Evolutionary conservation across 2,329 filamentous ascomycete species (phyloP).

Genomic region (Aureobasidium sp.): DNA sequence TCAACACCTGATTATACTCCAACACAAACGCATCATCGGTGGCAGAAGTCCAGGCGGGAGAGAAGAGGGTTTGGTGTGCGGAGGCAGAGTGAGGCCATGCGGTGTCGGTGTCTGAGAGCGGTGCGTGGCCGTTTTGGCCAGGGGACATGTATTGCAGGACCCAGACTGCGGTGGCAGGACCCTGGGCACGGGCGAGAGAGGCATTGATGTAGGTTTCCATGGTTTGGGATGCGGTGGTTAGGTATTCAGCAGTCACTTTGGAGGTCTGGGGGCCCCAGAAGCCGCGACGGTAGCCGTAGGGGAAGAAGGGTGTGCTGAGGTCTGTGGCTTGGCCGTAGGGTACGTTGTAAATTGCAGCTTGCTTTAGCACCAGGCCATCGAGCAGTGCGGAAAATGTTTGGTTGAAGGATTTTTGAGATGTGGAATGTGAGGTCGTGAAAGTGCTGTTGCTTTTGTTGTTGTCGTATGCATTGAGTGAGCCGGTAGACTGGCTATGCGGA

Average conservation of each 20-base stretch:
- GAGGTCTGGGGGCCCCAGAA: slow-evolving; percentile 16
- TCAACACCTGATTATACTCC: background rate
- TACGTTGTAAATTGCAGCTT: background rate
- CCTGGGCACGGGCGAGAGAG: slow-evolving; percentile 4
- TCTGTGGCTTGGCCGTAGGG: slow-evolving; percentile 9
- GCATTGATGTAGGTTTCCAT: slow-evolving; percentile 14
- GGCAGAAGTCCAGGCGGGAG: slow-evolving; percentile 11
- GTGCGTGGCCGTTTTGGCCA: slow-evolving; percentile 12
- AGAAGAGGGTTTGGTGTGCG: slow-evolving; percentile 17
- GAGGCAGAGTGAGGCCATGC: slow-evolving; percentile 15
- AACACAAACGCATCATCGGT: slow-evolving; percentile 8
- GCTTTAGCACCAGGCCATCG: slow-evolving; percentile 6
- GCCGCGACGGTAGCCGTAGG: slow-evolving; percentile 15
- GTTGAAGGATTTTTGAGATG: slow-evolving; percentile 10
- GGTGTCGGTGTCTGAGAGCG: slow-evolving; percentile 9
- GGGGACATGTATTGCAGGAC: slow-evolving; percentile 18
- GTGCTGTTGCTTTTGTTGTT: background rate
- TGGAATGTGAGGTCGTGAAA: background rate
- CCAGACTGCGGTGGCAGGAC: slow-evolving; percentile 14
- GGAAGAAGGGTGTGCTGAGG: slow-evolving; percentile 14
- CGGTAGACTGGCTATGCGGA: background rate
- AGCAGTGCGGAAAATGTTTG: slow-evolving; percentile 11
- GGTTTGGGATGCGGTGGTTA: slow-evolving; percentile 1
- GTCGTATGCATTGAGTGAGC: background rate
- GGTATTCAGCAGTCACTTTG: slow-evolving; percentile 4